phyloP scores from a whole-genome alignment of 2,329 filamentous ascomycete genomes.

The Berkeleyomyces basicola region DNA sequence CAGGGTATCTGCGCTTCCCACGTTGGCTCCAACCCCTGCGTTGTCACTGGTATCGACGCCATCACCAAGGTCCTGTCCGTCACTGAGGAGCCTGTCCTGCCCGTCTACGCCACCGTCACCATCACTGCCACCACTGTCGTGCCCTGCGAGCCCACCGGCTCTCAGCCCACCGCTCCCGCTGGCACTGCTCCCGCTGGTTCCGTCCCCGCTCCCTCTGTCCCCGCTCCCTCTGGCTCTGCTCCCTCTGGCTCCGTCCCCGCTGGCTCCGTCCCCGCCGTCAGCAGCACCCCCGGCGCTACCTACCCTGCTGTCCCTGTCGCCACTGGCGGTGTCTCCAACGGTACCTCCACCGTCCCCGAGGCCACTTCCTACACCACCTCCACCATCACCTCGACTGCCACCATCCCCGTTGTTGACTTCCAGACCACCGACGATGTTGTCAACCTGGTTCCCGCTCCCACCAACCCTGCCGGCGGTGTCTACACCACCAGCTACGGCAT shows the following conservation, averaged over 20 bases:
- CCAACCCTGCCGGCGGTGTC: conserved; percentile 13
- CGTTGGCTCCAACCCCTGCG: conserved; percentile 62
- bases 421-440: conserved; percentile 18
- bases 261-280: conserved; percentile 12
- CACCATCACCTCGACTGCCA: conserved; percentile 33
- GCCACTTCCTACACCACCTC: conserved; percentile 30
- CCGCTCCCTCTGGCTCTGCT: conserved; percentile 35
- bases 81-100: conserved; percentile 17
- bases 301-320: not conserved
- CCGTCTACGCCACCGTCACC: conserved; percentile 25
- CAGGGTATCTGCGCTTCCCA: conserved; percentile 76
- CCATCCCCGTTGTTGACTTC: conserved; percentile 37
- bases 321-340: not conserved
- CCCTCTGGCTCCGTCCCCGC: conserved; percentile 28
- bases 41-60: conserved; percentile 57
- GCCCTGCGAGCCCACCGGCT: conserved; percentile 15
- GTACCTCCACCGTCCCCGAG: conserved; percentile 30
- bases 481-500: not conserved
- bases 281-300: conserved; percentile 11
- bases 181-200: conserved; percentile 18
- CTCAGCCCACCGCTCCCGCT: conserved; percentile 25
- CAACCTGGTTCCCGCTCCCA: conserved; percentile 13
- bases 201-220: conserved; percentile 33
- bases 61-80: conserved; percentile 44
- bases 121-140: conserved; percentile 26